Conservation (phyloP, 2,329 filamentous ascomycete species). For the Neofusicoccum sp. region DNA sequence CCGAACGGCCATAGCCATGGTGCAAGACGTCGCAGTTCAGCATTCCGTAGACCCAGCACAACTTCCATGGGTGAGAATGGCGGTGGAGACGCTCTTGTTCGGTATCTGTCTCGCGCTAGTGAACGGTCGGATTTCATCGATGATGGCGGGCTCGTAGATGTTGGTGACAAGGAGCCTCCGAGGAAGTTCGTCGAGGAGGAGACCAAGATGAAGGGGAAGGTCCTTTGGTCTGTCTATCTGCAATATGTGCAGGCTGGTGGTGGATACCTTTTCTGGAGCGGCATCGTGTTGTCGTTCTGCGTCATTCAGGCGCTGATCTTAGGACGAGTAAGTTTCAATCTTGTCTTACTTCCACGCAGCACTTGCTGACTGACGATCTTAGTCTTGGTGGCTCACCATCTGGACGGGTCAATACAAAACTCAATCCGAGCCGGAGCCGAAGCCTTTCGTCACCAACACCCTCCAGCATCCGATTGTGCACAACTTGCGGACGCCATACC, state of each 20-base stretch:
- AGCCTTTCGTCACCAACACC: not conserved
- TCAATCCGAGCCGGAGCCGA: not conserved
- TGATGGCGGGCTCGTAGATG: slow-evolving; percentile 35
- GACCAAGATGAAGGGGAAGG: slow-evolving; percentile 65
- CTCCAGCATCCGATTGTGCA: slow-evolving; percentile 14
- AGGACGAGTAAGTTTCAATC: slow-evolving; percentile 28
- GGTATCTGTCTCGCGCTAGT: slow-evolving; percentile 14
- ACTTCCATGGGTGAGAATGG: slow-evolving; percentile 1
- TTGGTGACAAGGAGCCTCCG: slow-evolving; percentile 34
- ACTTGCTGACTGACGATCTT: not conserved
- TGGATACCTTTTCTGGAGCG: slow-evolving; percentile 59
- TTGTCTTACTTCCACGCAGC: too few relatives aligned
- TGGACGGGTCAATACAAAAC: slow-evolving; percentile 44
- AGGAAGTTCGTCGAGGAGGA: slow-evolving; percentile 78
- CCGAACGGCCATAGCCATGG: slow-evolving; percentile 40
- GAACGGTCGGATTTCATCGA: slow-evolving; percentile 17
- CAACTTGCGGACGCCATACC: not conserved
- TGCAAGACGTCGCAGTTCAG: slow-evolving; percentile 24
- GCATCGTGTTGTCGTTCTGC: slow-evolving; percentile 54
- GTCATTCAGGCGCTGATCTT: slow-evolving; percentile 55
- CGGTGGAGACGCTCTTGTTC: not conserved
- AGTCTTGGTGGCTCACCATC: slow-evolving; percentile 62
- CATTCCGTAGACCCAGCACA: not conserved
- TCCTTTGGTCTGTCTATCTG: slow-evolving; percentile 65
- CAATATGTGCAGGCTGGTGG: slow-evolving; percentile 67